Evolutionary conservation across 208 protist genomes (phyloP).

Genomic region (Trypanosoma congolense): DNA sequence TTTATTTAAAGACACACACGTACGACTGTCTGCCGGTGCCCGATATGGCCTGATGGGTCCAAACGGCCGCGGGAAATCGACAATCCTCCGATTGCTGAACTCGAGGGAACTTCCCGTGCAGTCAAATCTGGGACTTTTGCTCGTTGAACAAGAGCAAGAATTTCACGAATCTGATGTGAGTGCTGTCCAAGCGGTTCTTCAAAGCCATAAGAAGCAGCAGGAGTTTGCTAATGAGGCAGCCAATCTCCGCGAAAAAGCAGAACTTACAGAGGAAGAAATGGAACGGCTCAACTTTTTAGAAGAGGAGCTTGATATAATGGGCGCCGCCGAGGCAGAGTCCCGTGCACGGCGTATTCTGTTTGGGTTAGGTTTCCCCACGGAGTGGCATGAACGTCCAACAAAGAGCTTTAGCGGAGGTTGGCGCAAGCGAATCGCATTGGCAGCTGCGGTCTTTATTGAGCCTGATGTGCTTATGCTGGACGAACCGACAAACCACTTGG

Average conservation of each 20-base stretch:
- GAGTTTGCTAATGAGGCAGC: slow-evolving; percentile 77
- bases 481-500: slow-evolving; percentile 97
- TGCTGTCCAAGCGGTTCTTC: slow-evolving; percentile 82
- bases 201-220: slow-evolving; percentile 88
- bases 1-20: slow-evolving; percentile 74
- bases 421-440: slow-evolving; percentile 93
- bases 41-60: slow-evolving; percentile 95
- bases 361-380: slow-evolving; percentile 92
- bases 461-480: slow-evolving; percentile 95
- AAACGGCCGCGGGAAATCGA: slow-evolving; percentile 95
- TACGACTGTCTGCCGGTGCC: slow-evolving; percentile 81
- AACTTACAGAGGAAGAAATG: slow-evolving; percentile 64
- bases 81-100: slow-evolving; percentile 87
- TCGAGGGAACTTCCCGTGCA: slow-evolving; percentile 87
- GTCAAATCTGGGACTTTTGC: slow-evolving; percentile 88
- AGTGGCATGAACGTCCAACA: slow-evolving; percentile 86
- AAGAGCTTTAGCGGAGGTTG: slow-evolving; percentile 87
- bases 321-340: slow-evolving; percentile 82
- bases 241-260: slow-evolving; percentile 49
- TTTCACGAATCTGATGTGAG: slow-evolving; percentile 75
- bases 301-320: slow-evolving; percentile 93
- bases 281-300: slow-evolving; percentile 79
- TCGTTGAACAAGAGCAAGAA: slow-evolving; percentile 97
- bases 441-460: slow-evolving; percentile 91
- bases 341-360: slow-evolving; percentile 83